These are phyloP conservation scores for Scedosporium aurantiacum DNA, from an alignment of 2,329 filamentous ascomycete genomes.

Conservation along the genomic window DNA sequence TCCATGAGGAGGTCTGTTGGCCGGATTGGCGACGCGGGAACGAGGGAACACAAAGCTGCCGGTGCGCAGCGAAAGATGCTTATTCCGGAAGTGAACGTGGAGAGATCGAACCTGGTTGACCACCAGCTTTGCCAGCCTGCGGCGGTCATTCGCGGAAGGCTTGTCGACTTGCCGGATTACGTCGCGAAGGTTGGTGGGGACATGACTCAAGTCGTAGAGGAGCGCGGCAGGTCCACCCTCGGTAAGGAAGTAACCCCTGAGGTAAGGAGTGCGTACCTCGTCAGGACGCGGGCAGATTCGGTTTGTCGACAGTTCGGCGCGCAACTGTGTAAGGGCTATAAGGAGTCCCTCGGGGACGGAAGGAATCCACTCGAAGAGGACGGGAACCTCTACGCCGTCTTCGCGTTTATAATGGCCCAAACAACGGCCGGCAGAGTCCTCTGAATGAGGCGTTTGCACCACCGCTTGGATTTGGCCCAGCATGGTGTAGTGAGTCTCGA, in stretches of 20 bases:
- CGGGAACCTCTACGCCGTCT: not conserved
- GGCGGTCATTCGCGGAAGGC: not conserved
- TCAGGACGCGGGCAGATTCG: not conserved
- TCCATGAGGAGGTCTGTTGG: not conserved
- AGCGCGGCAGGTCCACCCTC: not conserved
- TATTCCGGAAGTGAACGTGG: not conserved
- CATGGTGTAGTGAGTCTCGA: not conserved
- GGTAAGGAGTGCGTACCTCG: not conserved
- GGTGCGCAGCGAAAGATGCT: not conserved
- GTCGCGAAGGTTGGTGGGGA: not conserved
- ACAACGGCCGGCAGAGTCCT: not conserved
- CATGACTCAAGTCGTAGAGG: not conserved
- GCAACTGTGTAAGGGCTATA: not conserved
- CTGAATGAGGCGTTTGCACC: no score
- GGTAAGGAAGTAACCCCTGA: not conserved
- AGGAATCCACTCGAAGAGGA: constrained; percentile 4
- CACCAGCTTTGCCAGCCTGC: not conserved
- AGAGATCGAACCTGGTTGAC: constrained; percentile 2
- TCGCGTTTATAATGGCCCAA: not conserved
- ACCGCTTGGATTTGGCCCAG: not conserved
- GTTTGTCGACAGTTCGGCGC: not conserved
- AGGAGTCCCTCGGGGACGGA: not conserved
- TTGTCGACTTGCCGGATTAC: not conserved
- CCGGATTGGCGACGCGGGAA: no score
- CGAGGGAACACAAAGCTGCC: constrained; percentile 1